Percentiles rank a stretch among this genome's conserved stretches.
These are phyloP conservation scores for Toxoplasma gondii DNA, from an alignment of 169 alveolate genomes.

Conservation along the genomic window DNA sequence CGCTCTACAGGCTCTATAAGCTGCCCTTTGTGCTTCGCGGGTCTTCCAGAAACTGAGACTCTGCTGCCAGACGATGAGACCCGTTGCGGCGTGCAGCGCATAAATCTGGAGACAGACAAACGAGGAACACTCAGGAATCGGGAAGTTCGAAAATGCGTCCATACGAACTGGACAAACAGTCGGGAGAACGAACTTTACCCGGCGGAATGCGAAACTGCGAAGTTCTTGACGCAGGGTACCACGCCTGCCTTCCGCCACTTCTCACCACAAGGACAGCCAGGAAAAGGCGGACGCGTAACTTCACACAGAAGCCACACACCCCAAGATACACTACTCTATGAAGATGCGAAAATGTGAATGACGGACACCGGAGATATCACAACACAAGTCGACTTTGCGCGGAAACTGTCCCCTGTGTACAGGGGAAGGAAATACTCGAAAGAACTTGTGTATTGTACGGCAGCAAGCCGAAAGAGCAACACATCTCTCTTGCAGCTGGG, in stretches of 20 bases:
- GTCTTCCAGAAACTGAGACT: neutral
- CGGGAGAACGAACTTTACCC: no score
- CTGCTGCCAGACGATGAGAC: constrained; percentile 53
- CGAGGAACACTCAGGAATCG: neutral
- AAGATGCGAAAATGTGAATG: no score
- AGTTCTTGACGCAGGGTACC: neutral
- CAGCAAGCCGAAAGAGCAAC: no score
- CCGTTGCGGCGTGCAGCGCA: constrained; percentile 62
- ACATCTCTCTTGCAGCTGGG: no score
- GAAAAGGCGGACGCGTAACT: neutral
- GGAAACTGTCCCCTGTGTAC: no score
- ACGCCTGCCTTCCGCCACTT: neutral
- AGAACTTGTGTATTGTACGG: neutral
- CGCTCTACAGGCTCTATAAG: neutral
- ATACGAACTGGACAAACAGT: no score
- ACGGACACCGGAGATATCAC: no score
- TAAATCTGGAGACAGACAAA: constrained; percentile 29
- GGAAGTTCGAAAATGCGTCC: neutral
- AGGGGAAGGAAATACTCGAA: neutral
- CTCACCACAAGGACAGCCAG: neutral
- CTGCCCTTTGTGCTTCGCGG: neutral
- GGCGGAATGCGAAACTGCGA: neutral
- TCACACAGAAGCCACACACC: no score
- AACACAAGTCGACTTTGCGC: no score
- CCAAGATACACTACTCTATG: no score